Conservation (phyloP, 1,284 basidiomycete species). For the Sanghuangporus sanghuang region DNA sequence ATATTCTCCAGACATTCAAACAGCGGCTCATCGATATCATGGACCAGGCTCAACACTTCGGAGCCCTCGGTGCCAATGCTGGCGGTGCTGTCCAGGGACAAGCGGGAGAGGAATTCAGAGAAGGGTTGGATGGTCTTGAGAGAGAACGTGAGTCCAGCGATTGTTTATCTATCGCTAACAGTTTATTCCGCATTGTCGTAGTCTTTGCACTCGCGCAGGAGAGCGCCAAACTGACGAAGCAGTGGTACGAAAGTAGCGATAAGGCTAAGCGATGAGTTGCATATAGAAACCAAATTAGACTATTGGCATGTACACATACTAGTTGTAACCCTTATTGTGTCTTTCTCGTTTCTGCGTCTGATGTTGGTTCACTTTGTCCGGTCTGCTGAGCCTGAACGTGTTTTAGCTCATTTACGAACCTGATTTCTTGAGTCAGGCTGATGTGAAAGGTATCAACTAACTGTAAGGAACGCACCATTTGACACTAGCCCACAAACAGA, state of each 20-base stretch:
- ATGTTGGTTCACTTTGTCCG: not conserved
- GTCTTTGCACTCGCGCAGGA: conserved; percentile 84
- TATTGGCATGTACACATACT: not conserved
- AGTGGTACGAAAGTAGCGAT: conserved; percentile 77
- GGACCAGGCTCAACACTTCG: conserved; percentile 89
- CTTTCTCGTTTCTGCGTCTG: conserved; percentile 21
- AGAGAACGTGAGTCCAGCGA: conserved; percentile 63
- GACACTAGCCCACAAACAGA: conserved; percentile 67
- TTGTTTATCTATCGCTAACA: not conserved
- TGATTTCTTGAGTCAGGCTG: conserved; percentile 14
- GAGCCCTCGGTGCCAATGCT: conserved; percentile 59
- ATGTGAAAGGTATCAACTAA: not conserved
- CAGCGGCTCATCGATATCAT: conserved; percentile 75
- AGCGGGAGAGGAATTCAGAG: conserved; percentile 70
- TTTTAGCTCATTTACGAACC: conserved; percentile 37
- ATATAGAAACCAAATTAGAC: conserved; percentile 14
- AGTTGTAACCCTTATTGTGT: conserved; percentile 18
- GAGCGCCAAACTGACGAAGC: conserved; percentile 68
- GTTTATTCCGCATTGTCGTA: conserved; percentile 27
- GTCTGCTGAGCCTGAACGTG: conserved; percentile 18
- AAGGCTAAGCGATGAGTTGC: conserved; percentile 38
- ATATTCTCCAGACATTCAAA: conserved; percentile 61
- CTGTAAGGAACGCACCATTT: conserved; percentile 53
- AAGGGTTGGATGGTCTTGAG: conserved; percentile 85
- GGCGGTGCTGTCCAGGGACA: conserved; percentile 50